These are phyloP conservation scores for Populus alba DNA, from an alignment of 345 rosid species.

Conservation along the genomic window DNA sequence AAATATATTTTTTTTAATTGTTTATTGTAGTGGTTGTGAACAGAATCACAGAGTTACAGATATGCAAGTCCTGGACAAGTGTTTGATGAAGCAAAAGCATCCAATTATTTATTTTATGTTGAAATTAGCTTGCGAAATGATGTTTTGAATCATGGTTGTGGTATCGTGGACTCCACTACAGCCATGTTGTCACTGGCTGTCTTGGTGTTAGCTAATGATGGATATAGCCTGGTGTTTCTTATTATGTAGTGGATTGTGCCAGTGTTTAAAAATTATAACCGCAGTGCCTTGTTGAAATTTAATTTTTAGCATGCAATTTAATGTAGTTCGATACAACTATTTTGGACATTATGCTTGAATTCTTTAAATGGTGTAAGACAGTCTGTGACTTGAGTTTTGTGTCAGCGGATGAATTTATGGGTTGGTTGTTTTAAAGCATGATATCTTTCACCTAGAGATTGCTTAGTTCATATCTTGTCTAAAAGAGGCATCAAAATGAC, in stretches of 20 bases:
- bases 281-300: too few species aligned
- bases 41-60: not conserved
- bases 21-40: not conserved
- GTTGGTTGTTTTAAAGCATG: not conserved
- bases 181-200: too few species aligned
- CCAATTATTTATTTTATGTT: too few species aligned
- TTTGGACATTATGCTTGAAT: not conserved
- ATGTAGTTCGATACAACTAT: not conserved
- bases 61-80: too few species aligned
- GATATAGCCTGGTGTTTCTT: too few species aligned
- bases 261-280: too few species aligned
- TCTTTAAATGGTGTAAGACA: not conserved
- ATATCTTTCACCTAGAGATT: not conserved
- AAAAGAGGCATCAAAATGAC: not conserved
- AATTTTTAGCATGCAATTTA: not conserved
- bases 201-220: too few species aligned
- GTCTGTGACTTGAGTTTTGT: not conserved
- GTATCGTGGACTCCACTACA: too few species aligned
- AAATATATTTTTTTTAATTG: not conserved
- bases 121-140: too few species aligned
- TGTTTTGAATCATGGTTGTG: too few species aligned
- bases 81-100: too few species aligned
- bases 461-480: not conserved
- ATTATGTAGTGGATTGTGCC: too few species aligned
- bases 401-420: not conserved